phyloP scores from a whole-genome alignment of 2,329 filamentous ascomycete species.

The Neopestalotiopsis sp. region DNA sequence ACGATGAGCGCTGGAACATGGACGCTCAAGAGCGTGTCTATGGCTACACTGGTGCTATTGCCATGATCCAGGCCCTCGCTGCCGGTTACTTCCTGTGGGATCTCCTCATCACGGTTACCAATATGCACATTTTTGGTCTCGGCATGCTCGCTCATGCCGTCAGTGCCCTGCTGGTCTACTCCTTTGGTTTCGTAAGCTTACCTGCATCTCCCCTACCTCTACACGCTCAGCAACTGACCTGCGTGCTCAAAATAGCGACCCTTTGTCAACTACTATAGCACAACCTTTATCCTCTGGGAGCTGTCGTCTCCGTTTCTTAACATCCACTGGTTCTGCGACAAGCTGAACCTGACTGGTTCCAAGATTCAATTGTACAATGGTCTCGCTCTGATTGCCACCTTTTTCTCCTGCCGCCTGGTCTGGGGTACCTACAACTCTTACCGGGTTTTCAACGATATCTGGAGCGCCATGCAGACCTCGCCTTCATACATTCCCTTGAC shows the following conservation, averaged over 20 bases:
- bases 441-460: slow-evolving; percentile 74
- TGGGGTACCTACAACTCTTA: slow-evolving; percentile 78
- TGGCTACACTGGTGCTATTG: slow-evolving; percentile 76
- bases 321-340: slow-evolving; percentile 92
- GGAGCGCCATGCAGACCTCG: slow-evolving; percentile 55
- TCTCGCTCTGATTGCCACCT: slow-evolving; percentile 71
- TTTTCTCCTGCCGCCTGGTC: slow-evolving; percentile 77
- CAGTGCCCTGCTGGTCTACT: slow-evolving; percentile 75
- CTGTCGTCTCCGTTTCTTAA: slow-evolving; percentile 85
- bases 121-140: slow-evolving; percentile 75
- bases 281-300: slow-evolving; percentile 85
- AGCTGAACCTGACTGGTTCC: slow-evolving; percentile 79
- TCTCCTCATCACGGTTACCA: slow-evolving; percentile 68
- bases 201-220: slow-evolving; percentile 16
- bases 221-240: neutral
- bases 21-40: slow-evolving; percentile 72
- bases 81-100: slow-evolving; percentile 88
- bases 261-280: slow-evolving; percentile 83
- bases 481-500: slow-evolving; percentile 38
- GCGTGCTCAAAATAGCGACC: slow-evolving; percentile 62
- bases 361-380: slow-evolving; percentile 79
- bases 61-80: slow-evolving; percentile 77
- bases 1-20: slow-evolving; percentile 72
- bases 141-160: slow-evolving; percentile 80
- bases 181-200: slow-evolving; percentile 76